Percentiles rank a stretch among this genome's conserved stretches.
Conservation (phyloP, 768 basidiomycete species). For the Phlebiopsis flavidoalba region DNA sequence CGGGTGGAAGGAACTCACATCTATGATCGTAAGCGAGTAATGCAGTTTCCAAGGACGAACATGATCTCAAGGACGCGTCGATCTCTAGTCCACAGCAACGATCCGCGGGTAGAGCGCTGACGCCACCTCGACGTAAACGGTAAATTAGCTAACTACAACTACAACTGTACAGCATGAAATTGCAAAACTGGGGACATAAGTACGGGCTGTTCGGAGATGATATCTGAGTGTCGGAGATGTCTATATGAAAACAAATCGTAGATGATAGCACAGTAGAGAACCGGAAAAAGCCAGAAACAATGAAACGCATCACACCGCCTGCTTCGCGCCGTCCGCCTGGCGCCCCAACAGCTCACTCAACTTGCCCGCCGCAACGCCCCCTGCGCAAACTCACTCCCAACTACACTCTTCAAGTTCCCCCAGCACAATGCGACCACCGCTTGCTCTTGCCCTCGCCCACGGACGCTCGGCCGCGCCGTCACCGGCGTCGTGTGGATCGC, state of each 20-base stretch:
- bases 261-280: background rate
- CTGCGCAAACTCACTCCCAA: slow-evolving; percentile 14
- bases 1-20: no score
- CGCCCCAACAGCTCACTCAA: slow-evolving; percentile 50
- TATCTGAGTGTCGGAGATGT: background rate
- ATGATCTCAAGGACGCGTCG: no score
- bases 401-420: slow-evolving; percentile 25
- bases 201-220: background rate
- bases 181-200: background rate
- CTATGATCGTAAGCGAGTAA: no score
- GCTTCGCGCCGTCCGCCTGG: background rate
- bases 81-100: no score
- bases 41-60: no score
- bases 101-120: no score
- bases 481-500: slow-evolving; percentile 71
- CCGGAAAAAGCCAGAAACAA: background rate
- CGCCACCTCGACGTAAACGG: no score
- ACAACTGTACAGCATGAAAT: background rate
- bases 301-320: background rate
- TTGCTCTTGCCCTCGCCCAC: slow-evolving; percentile 34
- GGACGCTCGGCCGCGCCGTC: slow-evolving; percentile 46
- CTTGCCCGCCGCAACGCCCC: slow-evolving; percentile 52
- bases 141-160: background rate
- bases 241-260: background rate
- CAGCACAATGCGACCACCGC: slow-evolving; percentile 59